phyloP scores from a whole-genome alignment of 441 rosid species.

The Bocquillonia castaneifolia region DNA sequence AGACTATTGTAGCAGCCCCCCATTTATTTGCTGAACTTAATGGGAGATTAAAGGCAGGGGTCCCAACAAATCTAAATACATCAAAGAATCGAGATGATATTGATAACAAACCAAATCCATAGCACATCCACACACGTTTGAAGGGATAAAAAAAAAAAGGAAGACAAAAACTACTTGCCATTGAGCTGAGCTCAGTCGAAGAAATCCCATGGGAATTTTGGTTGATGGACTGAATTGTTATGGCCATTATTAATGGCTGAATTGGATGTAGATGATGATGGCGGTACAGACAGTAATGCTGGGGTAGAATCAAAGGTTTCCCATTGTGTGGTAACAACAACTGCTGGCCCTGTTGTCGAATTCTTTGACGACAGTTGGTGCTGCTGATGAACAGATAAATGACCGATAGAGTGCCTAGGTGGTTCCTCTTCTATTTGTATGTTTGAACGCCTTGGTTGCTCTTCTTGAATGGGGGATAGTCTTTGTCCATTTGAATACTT shows the following conservation, averaged over 20 bases:
- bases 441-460: slow-evolving; percentile 36
- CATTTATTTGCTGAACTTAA: slow-evolving; percentile 39
- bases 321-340: slow-evolving; percentile 76
- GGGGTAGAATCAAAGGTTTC: slow-evolving; percentile 70
- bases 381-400: slow-evolving; percentile 34
- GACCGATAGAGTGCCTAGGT: slow-evolving; percentile 33
- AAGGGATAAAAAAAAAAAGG: background rate
- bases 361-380: slow-evolving; percentile 33
- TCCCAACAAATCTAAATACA: slow-evolving; percentile 72
- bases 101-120: slow-evolving; percentile 41
- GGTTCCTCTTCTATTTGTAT: slow-evolving; percentile 45
- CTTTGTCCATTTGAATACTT: slow-evolving; percentile 41
- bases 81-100: slow-evolving; percentile 55
- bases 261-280: slow-evolving; percentile 35
- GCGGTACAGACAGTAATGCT: slow-evolving; percentile 30
- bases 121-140: slow-evolving; percentile 58
- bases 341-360: slow-evolving; percentile 47
- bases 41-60: slow-evolving; percentile 31
- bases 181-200: slow-evolving; percentile 51
- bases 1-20: slow-evolving; percentile 35
- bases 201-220: slow-evolving; percentile 91
- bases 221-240: slow-evolving; percentile 32
- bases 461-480: slow-evolving; percentile 44
- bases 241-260: slow-evolving; percentile 24
- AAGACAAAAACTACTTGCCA: background rate